Evolutionary conservation across 1,139 yeast species (phyloP), one percentile per base, ranked within the genome.

Genomic region (Arxiozyma telluris): DNA sequence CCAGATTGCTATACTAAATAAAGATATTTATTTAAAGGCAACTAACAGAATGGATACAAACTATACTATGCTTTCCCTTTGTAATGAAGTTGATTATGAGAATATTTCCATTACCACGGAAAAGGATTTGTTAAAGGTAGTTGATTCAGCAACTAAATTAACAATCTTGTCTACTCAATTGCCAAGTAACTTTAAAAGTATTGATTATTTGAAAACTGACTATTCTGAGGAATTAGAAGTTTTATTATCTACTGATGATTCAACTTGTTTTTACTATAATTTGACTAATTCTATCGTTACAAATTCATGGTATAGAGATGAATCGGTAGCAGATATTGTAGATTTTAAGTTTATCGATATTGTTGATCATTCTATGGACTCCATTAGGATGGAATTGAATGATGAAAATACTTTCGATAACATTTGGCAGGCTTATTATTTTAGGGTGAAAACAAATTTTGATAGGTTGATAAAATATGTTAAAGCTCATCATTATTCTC

Each of bases 311-410:
- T 48, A 58, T 2, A 72, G 76, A 8, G 30, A 27, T 27, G 30
- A 27, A 52, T 75, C 81, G 0, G 56, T 78, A 11, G 69, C 76
- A 8, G 63, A 72, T 30, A 67, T 76, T 4, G 65, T 65, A 4
- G 75, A 75, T 18, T 71, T 72, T 38, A 64, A 73, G 2, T 67
- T 79, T 44, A 61, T 78, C 20, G 77, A 76, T 50, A 61, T 72
- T 3, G 61, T 68, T 11, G 71, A 69, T 43, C 62, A 67, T 9
- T 70, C 69, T 12, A 61, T 71, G 6, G 64, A 70, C 11, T 54
- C 70, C 15, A 65, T 75, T 0, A 65, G 67, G 12, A 68, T 71
- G 34, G 80, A 78, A 48, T 59, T 77, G 15, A 54, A 65, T 20
- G 63, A 64, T 30, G 82, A 78, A 59, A 76, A 73, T 49, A 62